Base-by-base conservation (phyloP, 2,329 filamentous ascomycete species). In the Aspergillus awamori region DNA sequence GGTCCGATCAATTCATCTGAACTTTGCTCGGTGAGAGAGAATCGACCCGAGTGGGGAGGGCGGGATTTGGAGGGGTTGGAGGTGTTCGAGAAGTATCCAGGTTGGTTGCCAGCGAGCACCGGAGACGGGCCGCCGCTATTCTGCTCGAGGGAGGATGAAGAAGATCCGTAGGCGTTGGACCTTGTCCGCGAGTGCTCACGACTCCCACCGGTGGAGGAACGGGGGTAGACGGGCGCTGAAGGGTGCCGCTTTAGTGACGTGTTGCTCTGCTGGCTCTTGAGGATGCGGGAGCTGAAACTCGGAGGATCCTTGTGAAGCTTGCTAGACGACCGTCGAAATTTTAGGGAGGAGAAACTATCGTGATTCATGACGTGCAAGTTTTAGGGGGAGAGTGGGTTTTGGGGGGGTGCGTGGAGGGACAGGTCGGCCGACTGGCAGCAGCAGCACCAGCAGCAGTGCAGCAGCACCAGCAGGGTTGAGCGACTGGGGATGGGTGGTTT, bases 131-230 rank as follows among this genome's bases (percentile, higher is more conserved):
- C 73, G 36, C 72, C 72, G 65, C 76, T 80, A 39, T 76, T 70
- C 64, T 78, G 77, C 39, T 82, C 80, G 61, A 81, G 71, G 8
- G 79, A 81, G n/a, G 80, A 82, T 20, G 75, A 79, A 15, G 79
- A 81, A 5, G 80, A 82, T 47, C 74, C 78, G 71, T 79, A 80
- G 33, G 76, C 76, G 73, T 76, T 79, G 45, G 80, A 82, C 65
- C 77, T 74, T 33, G 80, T 80, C 54, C 79, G 76, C 58, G 75
- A 65, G 67, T 79, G 78, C 67, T 81, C 77, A 68, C 74, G 73
- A 69, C 70, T 74, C 59, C 70, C 70, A 64, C 69, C 73, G 54
- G 72, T 71, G 60, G 76, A 77, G 49, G 76, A 79, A 51, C 78
- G 78, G 30, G 79, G 79, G 60, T 79, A 78, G 36, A 79, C 75